phyloP scores from a whole-genome alignment of 345 rosid species.

The Dovyalis caffra region DNA sequence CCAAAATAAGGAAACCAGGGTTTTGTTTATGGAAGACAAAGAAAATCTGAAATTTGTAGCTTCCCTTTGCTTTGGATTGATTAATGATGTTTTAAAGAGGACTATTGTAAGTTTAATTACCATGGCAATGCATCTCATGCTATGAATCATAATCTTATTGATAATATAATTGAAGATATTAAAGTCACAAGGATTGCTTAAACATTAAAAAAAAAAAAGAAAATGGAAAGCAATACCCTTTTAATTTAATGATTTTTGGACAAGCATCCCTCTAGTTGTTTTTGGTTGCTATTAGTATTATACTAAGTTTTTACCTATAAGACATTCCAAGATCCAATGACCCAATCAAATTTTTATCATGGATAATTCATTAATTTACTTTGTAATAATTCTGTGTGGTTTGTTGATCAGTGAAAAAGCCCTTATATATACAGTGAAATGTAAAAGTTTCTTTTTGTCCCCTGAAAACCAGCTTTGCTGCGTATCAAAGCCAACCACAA shows the following conservation, averaged over 20 bases:
- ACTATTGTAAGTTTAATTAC: background rate
- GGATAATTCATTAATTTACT: no score
- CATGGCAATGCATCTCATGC: background rate
- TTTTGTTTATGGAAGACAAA: background rate
- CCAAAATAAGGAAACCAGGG: background rate
- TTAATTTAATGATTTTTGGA: no score
- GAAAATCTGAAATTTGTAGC: background rate
- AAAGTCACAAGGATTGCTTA: background rate
- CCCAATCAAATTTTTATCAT: no score
- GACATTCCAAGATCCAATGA: background rate
- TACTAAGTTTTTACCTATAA: background rate
- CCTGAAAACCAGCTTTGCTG: no score
- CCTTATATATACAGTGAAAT: no score
- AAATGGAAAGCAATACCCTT: no score
- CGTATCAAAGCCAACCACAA: background rate
- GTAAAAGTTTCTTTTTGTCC: no score
- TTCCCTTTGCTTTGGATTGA: background rate
- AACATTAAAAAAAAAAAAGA: background rate
- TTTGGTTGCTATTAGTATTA: no score
- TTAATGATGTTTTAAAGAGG: background rate
- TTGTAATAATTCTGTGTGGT: no score
- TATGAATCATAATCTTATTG: background rate
- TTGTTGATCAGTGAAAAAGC: no score
- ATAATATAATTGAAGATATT: no score
- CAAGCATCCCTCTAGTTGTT: no score